These are phyloP conservation scores for Dactylis glomerata DNA, from an alignment of 176 grass and related monocot species.

Conservation along the genomic window DNA sequence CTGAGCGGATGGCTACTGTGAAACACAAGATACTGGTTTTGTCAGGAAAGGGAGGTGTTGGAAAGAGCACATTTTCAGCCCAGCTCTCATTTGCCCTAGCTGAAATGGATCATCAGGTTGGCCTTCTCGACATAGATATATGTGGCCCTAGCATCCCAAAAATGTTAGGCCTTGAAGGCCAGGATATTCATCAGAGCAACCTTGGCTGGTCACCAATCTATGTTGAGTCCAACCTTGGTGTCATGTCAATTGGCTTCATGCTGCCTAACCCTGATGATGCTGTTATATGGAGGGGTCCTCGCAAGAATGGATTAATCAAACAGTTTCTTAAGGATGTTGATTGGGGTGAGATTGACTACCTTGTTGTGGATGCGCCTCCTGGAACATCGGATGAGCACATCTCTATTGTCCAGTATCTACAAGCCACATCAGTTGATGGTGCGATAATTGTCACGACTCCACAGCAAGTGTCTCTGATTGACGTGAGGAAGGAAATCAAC, in stretches of 20 bases:
- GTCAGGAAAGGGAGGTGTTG: constrained; percentile 76
- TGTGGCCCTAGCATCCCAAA: constrained; percentile 71
- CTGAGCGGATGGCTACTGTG: constrained; percentile 66
- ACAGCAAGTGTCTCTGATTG: constrained; percentile 74
- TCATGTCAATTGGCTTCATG: constrained; percentile 84
- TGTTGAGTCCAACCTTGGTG: constrained; percentile 68
- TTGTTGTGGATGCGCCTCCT: constrained; percentile 75
- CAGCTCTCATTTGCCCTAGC: constrained; percentile 72
- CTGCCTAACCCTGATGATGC: constrained; percentile 65
- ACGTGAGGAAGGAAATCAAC: constrained; percentile 71
- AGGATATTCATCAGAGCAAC: constrained; percentile 85
- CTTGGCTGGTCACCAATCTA: constrained; percentile 80
- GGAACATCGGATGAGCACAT: constrained; percentile 94
- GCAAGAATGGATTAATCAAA: constrained; percentile 81
- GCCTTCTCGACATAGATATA: constrained; percentile 74
- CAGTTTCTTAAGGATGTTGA: constrained; percentile 84
- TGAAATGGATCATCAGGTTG: constrained; percentile 58
- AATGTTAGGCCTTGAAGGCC: constrained; percentile 71
- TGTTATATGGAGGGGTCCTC: constrained; percentile 72
- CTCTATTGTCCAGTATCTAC: constrained; percentile 89
- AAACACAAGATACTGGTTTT: constrained; percentile 84
- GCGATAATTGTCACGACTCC: constrained; percentile 86
- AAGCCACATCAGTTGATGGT: constrained; percentile 76
- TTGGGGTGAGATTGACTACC: constrained; percentile 80
- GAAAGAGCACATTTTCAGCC: constrained; percentile 78